Evolutionary conservation across 331 rosid genomes (phyloP).

Genomic region (Spiraea crenata): DNA sequence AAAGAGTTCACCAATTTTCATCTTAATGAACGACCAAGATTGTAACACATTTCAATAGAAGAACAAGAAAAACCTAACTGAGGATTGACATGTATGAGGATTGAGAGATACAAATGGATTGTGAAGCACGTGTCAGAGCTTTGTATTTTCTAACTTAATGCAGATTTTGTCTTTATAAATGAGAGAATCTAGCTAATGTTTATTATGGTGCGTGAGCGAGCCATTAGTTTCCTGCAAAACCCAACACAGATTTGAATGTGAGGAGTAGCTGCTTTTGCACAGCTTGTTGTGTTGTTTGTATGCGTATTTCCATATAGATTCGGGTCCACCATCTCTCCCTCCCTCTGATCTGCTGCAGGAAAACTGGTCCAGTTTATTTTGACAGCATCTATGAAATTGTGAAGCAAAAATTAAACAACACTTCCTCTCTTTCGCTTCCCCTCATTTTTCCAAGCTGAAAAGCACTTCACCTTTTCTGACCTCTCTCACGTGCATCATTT

Average conservation of each 20-base stretch:
- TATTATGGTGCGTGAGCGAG: slow-evolving; percentile 50
- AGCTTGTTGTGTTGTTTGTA: slow-evolving; percentile 68
- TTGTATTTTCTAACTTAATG: not conserved
- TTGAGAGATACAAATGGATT: slow-evolving; percentile 3
- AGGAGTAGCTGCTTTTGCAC: slow-evolving; percentile 70
- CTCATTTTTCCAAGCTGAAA: slow-evolving; percentile 42
- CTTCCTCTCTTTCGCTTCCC: slow-evolving; percentile 31
- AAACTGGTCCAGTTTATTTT: slow-evolving; percentile 34
- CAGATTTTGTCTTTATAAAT: not conserved
- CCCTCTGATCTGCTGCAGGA: slow-evolving; percentile 29
- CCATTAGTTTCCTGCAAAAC: slow-evolving; percentile 47
- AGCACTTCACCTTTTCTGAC: slow-evolving; percentile 46
- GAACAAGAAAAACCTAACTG: not conserved
- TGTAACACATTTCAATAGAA: too few species aligned
- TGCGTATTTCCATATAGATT: slow-evolving; percentile 74
- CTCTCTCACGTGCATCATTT: slow-evolving; percentile 56
- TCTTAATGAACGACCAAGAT: not conserved
- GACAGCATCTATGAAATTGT: slow-evolving; percentile 43
- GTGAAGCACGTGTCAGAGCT: slow-evolving; percentile 31
- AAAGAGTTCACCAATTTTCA: not conserved
- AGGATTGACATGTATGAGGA: slow-evolving; percentile 19
- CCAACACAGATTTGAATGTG: slow-evolving; percentile 87
- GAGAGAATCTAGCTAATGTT: slow-evolving; percentile 44
- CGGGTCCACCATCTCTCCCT: slow-evolving; percentile 46
- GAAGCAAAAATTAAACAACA: slow-evolving; percentile 6